Conservation (phyloP, 1,284 basidiomycete species). For the Cyathus olla region DNA sequence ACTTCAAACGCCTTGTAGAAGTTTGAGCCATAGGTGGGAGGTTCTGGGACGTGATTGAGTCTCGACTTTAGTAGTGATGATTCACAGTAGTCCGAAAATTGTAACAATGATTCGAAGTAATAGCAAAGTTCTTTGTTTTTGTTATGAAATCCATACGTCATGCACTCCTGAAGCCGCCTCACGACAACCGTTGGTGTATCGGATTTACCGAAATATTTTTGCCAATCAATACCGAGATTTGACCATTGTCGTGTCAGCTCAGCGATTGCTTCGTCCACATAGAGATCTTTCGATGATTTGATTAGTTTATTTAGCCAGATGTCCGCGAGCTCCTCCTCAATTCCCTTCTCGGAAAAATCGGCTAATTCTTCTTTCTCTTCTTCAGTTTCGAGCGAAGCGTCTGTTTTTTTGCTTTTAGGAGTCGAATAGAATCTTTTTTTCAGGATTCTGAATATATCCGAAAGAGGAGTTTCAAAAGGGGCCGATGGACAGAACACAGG, state of each 20-base stretch:
- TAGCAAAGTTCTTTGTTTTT: slow-evolving; percentile 1
- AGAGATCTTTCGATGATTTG: slow-evolving; percentile 3
- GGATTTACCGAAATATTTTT: neutral
- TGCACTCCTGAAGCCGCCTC: slow-evolving; percentile 1
- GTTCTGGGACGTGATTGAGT: no score
- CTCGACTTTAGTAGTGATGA: neutral
- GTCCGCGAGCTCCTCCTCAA: slow-evolving; percentile 4
- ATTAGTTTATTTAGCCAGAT: slow-evolving; percentile 8
- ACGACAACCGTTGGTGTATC: neutral
- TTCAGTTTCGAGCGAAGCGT: neutral
- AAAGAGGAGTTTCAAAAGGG: slow-evolving; percentile 6
- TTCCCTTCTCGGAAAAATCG: neutral
- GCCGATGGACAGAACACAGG: neutral
- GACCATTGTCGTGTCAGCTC: slow-evolving; percentile 6
- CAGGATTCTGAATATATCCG: neutral
- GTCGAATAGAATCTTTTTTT: neutral
- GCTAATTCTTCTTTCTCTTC: neutral
- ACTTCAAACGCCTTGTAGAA: no score
- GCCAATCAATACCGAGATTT: neutral
- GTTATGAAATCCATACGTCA: neutral
- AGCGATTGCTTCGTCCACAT: slow-evolving; percentile 8
- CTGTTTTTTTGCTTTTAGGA: no score
- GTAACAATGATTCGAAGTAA: slow-evolving; percentile 5
- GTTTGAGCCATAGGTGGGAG: no score
- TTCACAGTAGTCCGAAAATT: slow-evolving; percentile 1